Base-by-base conservation (phyloP, 2,329 filamentous ascomycete species). In the Phialophora verrucosa region DNA sequence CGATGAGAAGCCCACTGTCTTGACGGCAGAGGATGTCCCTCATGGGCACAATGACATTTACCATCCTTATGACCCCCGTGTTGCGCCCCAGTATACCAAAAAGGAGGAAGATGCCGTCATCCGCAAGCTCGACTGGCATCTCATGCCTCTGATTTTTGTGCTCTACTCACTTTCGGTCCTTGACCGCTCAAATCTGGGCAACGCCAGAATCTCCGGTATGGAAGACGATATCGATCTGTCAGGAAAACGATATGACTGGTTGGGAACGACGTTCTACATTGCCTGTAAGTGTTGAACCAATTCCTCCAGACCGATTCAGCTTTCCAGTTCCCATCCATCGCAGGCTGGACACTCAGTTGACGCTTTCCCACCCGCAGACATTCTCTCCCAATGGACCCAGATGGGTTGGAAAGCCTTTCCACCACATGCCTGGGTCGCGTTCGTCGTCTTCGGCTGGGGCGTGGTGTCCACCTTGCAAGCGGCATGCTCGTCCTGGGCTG, bases 161-260 rank as follows among this genome's bases (percentile, higher is more conserved):
- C 65, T 71, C 23, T 71, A 71, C 58, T 65, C 61, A 25, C 55
- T 71, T 31, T 69, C 67, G n/a, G 82, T 83, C 63, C 75, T 84
- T 17, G 83, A 85, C 70, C 77, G 83, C 56, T 81, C 80, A 35
- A 85, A 85, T 67, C 81, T 84, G 58, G 82, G 83, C 60, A 86
- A 86, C 78, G 84, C 84, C 0, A 78, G 80, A 68, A 83, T 84
- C 53, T 83, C 84, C 1, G 84, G 84, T 44, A 85, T 86, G 83
- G 69, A 78, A 59, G 74, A 81, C 53, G 82, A 84, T 31, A 78
- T 87, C 17, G 63, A 80, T 10, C 76, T 87, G 20, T 72, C 74
- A n/a, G 78, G 79, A 12, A 75, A 79, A n/a, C 74, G 76, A 29
- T 86, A 85, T 70, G 73, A 81, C 11, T 83, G 82, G 79, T 79